These are phyloP conservation scores for Phaeoacremonium minimum DNA, from an alignment of 2,329 filamentous ascomycete genomes.

Conservation along the genomic window DNA sequence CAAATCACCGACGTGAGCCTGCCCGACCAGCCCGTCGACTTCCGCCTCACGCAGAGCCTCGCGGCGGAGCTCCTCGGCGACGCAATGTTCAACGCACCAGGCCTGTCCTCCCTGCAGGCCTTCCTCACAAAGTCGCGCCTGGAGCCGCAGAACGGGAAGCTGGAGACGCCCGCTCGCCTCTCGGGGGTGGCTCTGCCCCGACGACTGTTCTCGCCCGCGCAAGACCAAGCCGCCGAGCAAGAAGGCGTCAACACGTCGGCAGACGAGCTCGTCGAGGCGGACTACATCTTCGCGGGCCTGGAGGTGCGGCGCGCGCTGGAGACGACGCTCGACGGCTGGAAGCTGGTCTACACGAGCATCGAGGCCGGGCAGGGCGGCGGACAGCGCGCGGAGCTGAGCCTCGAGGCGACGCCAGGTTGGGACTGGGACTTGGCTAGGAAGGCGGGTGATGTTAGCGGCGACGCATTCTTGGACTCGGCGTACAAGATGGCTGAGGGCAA, in stretches of 20 bases:
- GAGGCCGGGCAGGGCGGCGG: slow-evolving; percentile 48
- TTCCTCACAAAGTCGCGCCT: slow-evolving; percentile 43
- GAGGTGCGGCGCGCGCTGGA: slow-evolving; percentile 45
- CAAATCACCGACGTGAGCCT: slow-evolving; percentile 39
- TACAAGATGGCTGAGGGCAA: slow-evolving; percentile 5
- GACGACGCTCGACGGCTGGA: slow-evolving; percentile 36
- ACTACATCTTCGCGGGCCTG: slow-evolving; percentile 44
- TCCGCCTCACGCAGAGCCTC: slow-evolving; percentile 37
- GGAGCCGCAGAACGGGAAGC: slow-evolving; percentile 41
- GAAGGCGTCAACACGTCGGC: neutral
- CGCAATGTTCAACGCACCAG: slow-evolving; percentile 10
- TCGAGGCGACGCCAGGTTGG: slow-evolving; percentile 27
- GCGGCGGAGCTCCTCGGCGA: slow-evolving; percentile 21
- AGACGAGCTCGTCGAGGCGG: slow-evolving; percentile 9
- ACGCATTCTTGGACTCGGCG: slow-evolving; percentile 6
- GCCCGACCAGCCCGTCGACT: slow-evolving; percentile 40
- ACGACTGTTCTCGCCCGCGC: slow-evolving; percentile 8
- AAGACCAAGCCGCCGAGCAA: neutral
- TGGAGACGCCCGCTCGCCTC: slow-evolving; percentile 36
- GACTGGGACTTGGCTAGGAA: slow-evolving; percentile 4
- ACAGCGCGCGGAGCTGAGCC: slow-evolving; percentile 43
- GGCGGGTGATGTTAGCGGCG: neutral
- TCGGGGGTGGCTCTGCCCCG: slow-evolving; percentile 16
- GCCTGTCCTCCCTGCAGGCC: slow-evolving; percentile 27
- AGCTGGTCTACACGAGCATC: slow-evolving; percentile 45